Base-by-base conservation (phyloP, 2,329 filamentous ascomycete species). In the Biscogniauxia marginata region DNA sequence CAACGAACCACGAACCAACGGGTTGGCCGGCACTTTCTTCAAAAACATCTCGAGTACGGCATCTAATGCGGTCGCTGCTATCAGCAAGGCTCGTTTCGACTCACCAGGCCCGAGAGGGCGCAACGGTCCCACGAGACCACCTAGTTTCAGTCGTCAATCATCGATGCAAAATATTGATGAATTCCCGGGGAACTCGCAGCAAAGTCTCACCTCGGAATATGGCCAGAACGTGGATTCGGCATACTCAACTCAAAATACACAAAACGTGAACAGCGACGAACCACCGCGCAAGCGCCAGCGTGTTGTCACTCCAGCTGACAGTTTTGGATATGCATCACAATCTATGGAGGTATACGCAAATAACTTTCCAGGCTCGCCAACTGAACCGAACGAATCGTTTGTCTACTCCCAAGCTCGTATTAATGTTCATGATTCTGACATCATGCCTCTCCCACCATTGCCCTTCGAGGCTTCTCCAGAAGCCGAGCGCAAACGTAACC, bases 41-140 rank as follows among this genome's bases (percentile, higher is more conserved):
- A 93, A 93, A 70, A 97, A 96, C 69, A 98, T 99, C 62, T 98
- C 93, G 3, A 89, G 86, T 61, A 96, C 92, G 1, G 93, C 95
- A 1, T 95, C 91, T 4, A 93, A 92, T 66, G 95, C 95, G 23
- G 90, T 99, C 55, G 93, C 92, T 59, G 93, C 95, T 56, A 96
- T 99, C 73, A 97, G 91, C 82, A 97, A 98, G 77, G 93, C 95
- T 16, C 85, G 93, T 11, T 89, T 97, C 66, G 93, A 97, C 71
- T 96, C 93, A 2, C 92, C 93, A 1, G 88, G 83, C 7, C 89
- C 89, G 4, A 80, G 89, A 57, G 79, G 77, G 55, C 82, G 84
- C 25, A 86, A 83, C 63, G 85, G 86, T 7, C 84, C 84, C 2
- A 82, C 86, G 21, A 81, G 87, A 45, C 84, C 88, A 0, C 82